Evolutionary conservation across 2,329 filamentous ascomycete species (phyloP), one percentile per base, ranked within the genome.

Genomic region (Rachicladosporium sp.): DNA sequence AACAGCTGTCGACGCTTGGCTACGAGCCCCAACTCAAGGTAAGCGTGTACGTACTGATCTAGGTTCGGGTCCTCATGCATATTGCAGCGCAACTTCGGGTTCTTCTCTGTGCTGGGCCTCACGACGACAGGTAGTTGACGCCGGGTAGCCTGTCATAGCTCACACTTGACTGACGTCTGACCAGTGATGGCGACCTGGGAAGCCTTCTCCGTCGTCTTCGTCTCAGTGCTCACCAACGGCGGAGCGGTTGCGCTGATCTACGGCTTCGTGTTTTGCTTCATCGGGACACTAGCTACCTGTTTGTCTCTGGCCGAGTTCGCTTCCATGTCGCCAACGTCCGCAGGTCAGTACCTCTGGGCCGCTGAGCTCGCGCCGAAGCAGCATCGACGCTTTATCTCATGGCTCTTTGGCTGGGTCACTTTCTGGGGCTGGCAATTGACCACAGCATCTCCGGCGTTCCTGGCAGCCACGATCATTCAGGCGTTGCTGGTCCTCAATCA

Each of bases 401-500:
- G 48, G 37, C 21, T 41, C 10, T 38, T 36, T 13, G 45, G 45
- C 3, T 46, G 41, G 41, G 34, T 47, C 3, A 19, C 38, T 8
- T 33, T 33, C 2, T 13, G 43, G 6, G 39, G 42, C 10, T 46
- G 37, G 41, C 46, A 48, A 23, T 29, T 36, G 11, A 34, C 29
- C 23, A 40, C 41, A 4, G 38, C 37, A 7, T 10, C 33, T 31
- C 13, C 34, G 5, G 13, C 42, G 2, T 43, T 21, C 27, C 10
- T 29, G 23, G n/a, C 37, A 10, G 37, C 23, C 21, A 7, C 27
- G 6, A 10, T 23, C 6, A 4, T 44, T 12, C 38, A 37, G 45
- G 42, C 42, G 29, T 31, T 50, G 9, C 43, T 55, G 19, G 45
- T 53, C 10, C 49, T 62, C 33, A 64, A 61, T 43, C 32, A 62